Conservation (phyloP, 2,329 filamentous ascomycete genomes). For the Aureobasidium mangrovei region DNA sequence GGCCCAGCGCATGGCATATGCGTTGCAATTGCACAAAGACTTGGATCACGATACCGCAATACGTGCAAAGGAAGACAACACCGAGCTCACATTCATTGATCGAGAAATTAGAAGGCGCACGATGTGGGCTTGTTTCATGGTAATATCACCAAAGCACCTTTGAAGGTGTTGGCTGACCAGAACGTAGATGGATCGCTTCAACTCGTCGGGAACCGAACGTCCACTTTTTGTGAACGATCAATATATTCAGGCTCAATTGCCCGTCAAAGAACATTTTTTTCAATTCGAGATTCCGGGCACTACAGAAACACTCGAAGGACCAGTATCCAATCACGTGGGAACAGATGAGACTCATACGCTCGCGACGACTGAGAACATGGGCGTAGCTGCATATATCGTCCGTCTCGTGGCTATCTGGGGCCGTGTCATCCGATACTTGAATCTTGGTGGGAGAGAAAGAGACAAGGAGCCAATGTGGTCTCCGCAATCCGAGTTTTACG, state of each 20-base stretch:
- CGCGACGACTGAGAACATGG: conserved; percentile 77
- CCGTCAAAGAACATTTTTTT: conserved; percentile 83
- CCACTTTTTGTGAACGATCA: conserved; percentile 88
- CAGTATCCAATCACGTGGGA: conserved; percentile 53
- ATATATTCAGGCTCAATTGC: conserved; percentile 78
- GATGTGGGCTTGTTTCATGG: conserved; percentile 94
- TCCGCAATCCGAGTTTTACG: conserved; percentile 64
- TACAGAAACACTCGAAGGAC: conserved; percentile 73
- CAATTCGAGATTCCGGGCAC: conserved; percentile 82
- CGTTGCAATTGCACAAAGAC: conserved; percentile 85
- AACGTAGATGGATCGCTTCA: conserved; percentile 77
- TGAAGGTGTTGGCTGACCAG: background rate
- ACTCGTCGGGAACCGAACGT: conserved; percentile 86
- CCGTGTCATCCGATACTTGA: conserved; percentile 78
- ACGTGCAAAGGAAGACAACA: conserved; percentile 19
- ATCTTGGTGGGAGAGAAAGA: conserved; percentile 74
- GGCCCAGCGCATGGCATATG: conserved; percentile 94
- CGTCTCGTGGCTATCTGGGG: conserved; percentile 83
- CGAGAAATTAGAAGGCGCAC: conserved; percentile 85
- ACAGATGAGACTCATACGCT: conserved; percentile 55
- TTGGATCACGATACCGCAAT: conserved; percentile 57
- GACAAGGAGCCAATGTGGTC: conserved; percentile 76
- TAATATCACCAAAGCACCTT: background rate
- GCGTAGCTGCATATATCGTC: conserved; percentile 84
- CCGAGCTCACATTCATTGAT: conserved; percentile 67